Conservation (phyloP, 805 yeast genomes). For the Metschnikowia aberdeeniae region DNA sequence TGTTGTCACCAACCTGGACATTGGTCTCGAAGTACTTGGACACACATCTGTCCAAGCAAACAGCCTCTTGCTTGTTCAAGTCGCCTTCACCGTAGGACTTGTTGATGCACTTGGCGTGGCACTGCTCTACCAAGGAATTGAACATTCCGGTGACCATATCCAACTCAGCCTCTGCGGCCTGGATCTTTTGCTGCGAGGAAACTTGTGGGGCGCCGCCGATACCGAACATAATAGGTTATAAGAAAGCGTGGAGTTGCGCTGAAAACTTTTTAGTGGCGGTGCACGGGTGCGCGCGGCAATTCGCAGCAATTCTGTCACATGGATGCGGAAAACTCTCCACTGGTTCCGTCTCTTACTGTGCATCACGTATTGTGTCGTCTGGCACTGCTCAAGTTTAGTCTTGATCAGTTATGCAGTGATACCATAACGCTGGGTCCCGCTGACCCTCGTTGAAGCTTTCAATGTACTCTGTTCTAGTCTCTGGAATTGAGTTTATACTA, state of each 20-base stretch:
- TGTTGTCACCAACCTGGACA: constrained; percentile 84
- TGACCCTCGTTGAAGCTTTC: too few relatives aligned
- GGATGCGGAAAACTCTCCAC: too few relatives aligned
- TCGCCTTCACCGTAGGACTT: constrained; percentile 66
- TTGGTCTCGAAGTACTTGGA: constrained; percentile 92
- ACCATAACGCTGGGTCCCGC: too few relatives aligned
- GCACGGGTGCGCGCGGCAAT: constrained; percentile 10
- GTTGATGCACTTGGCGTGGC: constrained; percentile 81
- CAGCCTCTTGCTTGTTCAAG: constrained; percentile 71
- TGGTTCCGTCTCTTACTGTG: too few relatives aligned
- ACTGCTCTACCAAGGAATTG: constrained; percentile 82
- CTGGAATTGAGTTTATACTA: too few relatives aligned
- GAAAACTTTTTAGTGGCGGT: constrained; percentile 13
- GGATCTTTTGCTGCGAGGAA: constrained; percentile 69
- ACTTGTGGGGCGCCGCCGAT: constrained; percentile 69
- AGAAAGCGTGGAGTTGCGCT: constrained; percentile 3
- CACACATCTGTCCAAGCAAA: constrained; percentile 94
- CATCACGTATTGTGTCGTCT: too few relatives aligned
- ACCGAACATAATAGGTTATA: constrained; percentile 53
- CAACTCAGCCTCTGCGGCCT: constrained; percentile 94
- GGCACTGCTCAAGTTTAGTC: too few relatives aligned
- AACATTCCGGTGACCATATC: constrained; percentile 98
- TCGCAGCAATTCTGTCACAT: background rate
- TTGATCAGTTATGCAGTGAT: too few relatives aligned
- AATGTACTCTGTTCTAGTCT: too few relatives aligned